Evolutionary conservation across 441 rosid genomes (phyloP), one percentile per base, ranked within the genome.

Genomic region (Theobroma grandiflorum): DNA sequence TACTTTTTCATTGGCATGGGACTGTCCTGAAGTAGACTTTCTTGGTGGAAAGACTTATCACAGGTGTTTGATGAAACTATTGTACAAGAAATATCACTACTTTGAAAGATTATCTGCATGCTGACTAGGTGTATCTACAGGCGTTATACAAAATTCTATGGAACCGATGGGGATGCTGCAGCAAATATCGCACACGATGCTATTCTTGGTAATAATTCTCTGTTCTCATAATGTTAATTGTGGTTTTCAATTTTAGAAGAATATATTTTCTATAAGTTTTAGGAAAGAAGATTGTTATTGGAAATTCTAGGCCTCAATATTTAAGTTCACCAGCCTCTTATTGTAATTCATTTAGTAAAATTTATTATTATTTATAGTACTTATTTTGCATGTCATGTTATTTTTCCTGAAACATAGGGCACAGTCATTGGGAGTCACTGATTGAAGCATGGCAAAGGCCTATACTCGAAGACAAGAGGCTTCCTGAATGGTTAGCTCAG

Each of bases 381-480:
- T 43, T 43, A 43, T 35, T 53, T 42, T 53, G 33, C 26, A 55
- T 78, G 53, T 70, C 53, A 2, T 37, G 14, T 42, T 20, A 81
- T 58, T 75, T 72, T 80, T 62, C 20, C 57, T 63, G 45, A 61
- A 79, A 73, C 14, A 40, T 83, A 96, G 98, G 79, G 76, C 96
- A 94, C 84, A 78, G 84, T 11, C 86, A 75, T n/a, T 96, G 98
- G 98, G 98, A 93, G 76, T 89, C 97, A 42, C 83, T 79, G 79
- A 93, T 94, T 87, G 98, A 90, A 84, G 95, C 90, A 11, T 96
- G 98, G 99, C 98, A 96, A 87, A 87, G 80, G 84, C 98, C 97
- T 70, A 78, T 92, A 82, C 95, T 96, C 72, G 98, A 96, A 86
- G 98, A 94, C 88, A 91, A 90, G 83, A 93, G 88, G 72, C 88